Evolutionary conservation across 2,329 filamentous ascomycete species (phyloP).

Genomic region (Chalaropsis ovoidea): DNA sequence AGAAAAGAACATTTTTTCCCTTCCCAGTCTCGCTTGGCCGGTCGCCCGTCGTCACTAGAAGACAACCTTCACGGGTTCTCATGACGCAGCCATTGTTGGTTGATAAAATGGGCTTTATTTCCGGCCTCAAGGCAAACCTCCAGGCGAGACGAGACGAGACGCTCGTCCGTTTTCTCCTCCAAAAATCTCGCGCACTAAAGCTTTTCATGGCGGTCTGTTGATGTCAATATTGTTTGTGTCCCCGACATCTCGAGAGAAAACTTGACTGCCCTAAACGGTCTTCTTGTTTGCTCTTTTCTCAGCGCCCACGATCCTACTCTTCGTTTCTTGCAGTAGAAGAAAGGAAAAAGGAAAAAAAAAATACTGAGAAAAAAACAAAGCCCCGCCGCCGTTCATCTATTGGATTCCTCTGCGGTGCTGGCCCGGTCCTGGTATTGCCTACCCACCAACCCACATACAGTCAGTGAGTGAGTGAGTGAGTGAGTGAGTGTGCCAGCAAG

Average conservation of each 20-base stretch:
- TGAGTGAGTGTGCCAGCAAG: background rate
- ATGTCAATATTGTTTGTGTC: constrained; percentile 9
- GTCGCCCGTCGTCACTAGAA: background rate
- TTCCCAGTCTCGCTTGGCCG: background rate
- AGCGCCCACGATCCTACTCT: background rate
- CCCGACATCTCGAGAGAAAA: background rate
- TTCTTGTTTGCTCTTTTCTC: constrained; percentile 13
- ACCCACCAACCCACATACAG: constrained; percentile 9
- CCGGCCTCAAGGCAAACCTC: background rate
- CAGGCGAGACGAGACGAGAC: background rate
- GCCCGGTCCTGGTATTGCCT: constrained; percentile 1
- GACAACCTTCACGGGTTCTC: background rate
- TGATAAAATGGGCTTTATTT: background rate
- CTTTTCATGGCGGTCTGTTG: background rate
- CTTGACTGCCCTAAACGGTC: constrained; percentile 8
- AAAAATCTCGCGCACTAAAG: background rate
- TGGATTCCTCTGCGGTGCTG: background rate
- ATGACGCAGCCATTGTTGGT: no score
- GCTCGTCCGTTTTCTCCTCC: background rate
- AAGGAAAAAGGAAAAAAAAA: background rate
- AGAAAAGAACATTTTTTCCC: background rate
- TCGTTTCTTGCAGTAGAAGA: background rate
- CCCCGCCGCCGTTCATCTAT: background rate
- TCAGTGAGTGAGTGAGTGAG: background rate
- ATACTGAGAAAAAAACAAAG: background rate